Conservation (phyloP, 2,329 filamentous ascomycete genomes). For the Waltergamsia citrina region DNA sequence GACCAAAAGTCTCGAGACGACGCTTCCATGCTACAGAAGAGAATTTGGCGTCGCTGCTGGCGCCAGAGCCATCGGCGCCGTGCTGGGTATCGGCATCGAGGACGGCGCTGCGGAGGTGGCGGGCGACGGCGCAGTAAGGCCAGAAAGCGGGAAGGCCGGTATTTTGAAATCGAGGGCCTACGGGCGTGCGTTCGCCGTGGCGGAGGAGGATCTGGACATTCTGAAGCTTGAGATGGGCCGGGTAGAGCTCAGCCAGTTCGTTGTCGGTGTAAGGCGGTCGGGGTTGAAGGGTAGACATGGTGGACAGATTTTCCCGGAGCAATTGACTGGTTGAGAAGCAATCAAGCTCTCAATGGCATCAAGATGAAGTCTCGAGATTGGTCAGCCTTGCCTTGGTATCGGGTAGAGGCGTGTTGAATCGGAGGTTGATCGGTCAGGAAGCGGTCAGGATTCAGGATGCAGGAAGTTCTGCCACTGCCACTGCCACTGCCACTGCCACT, state of each 20-base stretch:
- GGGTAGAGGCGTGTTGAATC: too few relatives aligned
- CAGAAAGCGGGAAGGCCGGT: conserved; percentile 60
- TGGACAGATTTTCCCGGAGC: too few relatives aligned
- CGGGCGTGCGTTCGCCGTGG: conserved; percentile 75
- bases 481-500: too few relatives aligned
- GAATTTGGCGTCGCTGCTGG: conserved; percentile 19
- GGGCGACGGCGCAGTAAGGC: conserved; percentile 81
- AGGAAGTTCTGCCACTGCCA: too few relatives aligned
- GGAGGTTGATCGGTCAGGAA: too few relatives aligned
- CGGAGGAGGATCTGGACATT: conserved; percentile 82
- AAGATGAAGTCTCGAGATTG: too few relatives aligned
- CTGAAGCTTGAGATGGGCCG: conserved; percentile 68
- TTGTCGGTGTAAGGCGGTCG: conserved; percentile 68
- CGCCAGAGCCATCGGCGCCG: conserved; percentile 13
- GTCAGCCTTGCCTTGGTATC: too few relatives aligned
- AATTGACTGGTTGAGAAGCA: too few relatives aligned
- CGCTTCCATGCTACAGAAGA: conserved; percentile 52
- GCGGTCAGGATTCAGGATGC: too few relatives aligned
- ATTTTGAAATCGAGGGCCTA: conserved; percentile 82
- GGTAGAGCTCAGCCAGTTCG: conserved; percentile 77
- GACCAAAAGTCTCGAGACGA: conserved; percentile 73
- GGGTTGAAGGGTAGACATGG: conserved; percentile 72
- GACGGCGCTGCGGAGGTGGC: conserved; percentile 51
- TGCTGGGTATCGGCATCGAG: conserved; percentile 28
- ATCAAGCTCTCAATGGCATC: too few relatives aligned